Base-by-base conservation (phyloP, 2,329 filamentous ascomycete genomes). In the Epichloe uncinata region DNA sequence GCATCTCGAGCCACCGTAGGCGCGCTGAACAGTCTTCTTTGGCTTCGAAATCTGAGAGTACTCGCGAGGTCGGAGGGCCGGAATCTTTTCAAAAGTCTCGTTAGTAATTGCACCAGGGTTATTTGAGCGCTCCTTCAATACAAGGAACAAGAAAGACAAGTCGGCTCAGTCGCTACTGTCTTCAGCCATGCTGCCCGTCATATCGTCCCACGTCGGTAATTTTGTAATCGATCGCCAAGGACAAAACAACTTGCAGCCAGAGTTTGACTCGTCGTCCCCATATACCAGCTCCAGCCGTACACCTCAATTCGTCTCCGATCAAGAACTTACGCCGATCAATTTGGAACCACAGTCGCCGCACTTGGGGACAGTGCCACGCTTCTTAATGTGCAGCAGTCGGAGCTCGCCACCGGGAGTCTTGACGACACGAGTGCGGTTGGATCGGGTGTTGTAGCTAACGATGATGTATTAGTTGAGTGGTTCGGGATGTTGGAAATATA, bases 341-440 rank as follows among this genome's bases (percentile, higher is more conserved):
- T 97, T 97, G 78, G 82, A 82, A 69, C 93, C 93, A 70, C 94
- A 98, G 81, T 98, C 93, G 81, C 94, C 87, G 72, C 93, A 98
- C 82, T 98, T 98, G 70, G 93, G 93, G 59, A 90, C 86, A 71
- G 89, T 95, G 65, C 90, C 93, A 73, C 84, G 87, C 88, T 98
- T 98, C 87, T 97, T 97, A 80, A 96, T 90, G 85, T 98, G 91
- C 65, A 97, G 86, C 70, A 95, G 84, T 72, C 93, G 84, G 68
- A 95, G 84, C 72, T 91, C 82, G 72, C 93, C 93, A 73, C 93
- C 94, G 62, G 94, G 93, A 62, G 93, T 98, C 82, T 93, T 93
- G 74, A 95, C 73, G 67, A 94, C 80, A 70, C 93, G 86, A 72
- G 93, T 91, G 75, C 89, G 88, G 86, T 98, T 96, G 73, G 87